These are phyloP conservation scores for Bretziella fagacearum DNA, from an alignment of 2,329 filamentous ascomycete species.

Conservation along the genomic window DNA sequence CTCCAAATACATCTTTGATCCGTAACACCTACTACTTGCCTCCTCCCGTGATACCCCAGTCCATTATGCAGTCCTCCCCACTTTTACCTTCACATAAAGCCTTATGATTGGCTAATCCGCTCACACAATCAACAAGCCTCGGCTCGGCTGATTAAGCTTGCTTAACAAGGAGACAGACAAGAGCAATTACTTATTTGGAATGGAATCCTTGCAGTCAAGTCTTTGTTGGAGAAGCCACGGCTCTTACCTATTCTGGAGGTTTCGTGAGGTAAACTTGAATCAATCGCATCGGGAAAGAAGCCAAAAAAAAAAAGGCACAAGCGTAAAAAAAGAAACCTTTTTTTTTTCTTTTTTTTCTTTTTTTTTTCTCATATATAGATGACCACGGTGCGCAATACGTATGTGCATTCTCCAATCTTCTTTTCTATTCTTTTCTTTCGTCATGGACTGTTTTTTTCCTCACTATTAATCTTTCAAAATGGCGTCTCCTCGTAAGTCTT, in stretches of 20 bases:
- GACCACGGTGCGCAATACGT: background rate
- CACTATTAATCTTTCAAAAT: slow-evolving; percentile 29
- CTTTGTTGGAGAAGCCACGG: background rate
- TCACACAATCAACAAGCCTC: background rate
- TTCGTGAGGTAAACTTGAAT: background rate
- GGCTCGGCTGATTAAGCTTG: background rate
- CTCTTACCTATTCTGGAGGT: background rate
- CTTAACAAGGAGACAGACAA: too few species aligned
- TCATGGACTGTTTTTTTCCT: slow-evolving; percentile 11
- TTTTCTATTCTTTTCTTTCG: slow-evolving; percentile 11
- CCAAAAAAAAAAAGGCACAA: too few species aligned
- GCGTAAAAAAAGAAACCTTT: too few species aligned
- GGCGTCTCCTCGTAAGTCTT: slow-evolving; percentile 74
- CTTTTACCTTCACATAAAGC: too few species aligned
- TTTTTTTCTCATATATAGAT: background rate
- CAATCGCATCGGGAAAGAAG: too few species aligned
- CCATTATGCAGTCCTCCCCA: too few species aligned
- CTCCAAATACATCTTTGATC: too few species aligned
- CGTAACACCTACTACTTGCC: too few species aligned
- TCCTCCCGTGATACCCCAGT: too few species aligned
- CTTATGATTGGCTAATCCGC: too few species aligned
- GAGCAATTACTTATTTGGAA: too few species aligned
- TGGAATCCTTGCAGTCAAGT: background rate
- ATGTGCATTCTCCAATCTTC: slow-evolving; percentile 6
- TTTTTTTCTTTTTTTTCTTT: slow-evolving; percentile 4